A percentile compares a stretch with the other conserved stretches of the same genome.
Conservation (phyloP, 2,329 filamentous ascomycete species). For the Allantophomopsis lycopodina region DNA sequence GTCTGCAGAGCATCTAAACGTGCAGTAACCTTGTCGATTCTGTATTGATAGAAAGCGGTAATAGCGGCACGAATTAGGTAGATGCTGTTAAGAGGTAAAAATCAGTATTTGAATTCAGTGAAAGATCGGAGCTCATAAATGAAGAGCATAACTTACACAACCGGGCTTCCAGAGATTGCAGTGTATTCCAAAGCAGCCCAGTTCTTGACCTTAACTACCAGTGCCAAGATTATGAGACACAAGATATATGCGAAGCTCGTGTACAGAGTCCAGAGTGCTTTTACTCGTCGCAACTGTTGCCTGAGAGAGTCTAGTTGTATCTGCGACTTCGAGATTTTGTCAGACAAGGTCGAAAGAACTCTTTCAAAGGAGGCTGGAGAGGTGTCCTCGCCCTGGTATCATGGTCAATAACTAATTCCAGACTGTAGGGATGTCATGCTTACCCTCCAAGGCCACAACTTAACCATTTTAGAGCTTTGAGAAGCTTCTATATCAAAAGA, state of each 20-base stretch:
- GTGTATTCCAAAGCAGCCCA: constrained; percentile 69
- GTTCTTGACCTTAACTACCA: constrained; percentile 75
- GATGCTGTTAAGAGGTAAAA: constrained; percentile 40
- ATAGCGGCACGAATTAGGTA: constrained; percentile 57
- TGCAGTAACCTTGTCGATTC: constrained; percentile 54
- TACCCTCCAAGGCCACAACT: constrained; percentile 77
- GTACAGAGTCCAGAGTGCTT: constrained; percentile 82
- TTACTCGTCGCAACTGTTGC: constrained; percentile 61
- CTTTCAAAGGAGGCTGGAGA: constrained; percentile 92
- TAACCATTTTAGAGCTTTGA: constrained; percentile 46
- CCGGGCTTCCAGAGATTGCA: constrained; percentile 63
- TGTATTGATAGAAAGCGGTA: constrained; percentile 65
- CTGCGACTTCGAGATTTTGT: constrained; percentile 67
- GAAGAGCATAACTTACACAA: constrained; percentile 40
- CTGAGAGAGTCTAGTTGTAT: constrained; percentile 61
- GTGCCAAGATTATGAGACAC: constrained; percentile 64
- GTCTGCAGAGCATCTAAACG: constrained; percentile 63
- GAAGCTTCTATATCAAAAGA: background rate
- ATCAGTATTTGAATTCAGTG: background rate
- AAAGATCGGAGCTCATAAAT: background rate
- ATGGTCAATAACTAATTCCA: no score
- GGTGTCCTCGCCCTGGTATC: constrained; percentile 53
- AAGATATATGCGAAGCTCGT: constrained; percentile 83
- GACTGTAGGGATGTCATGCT: constrained; percentile 8
- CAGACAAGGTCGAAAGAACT: constrained; percentile 66